phyloP scores from a whole-genome alignment of 306 rosid species.

The Castanopsis chinensis region DNA sequence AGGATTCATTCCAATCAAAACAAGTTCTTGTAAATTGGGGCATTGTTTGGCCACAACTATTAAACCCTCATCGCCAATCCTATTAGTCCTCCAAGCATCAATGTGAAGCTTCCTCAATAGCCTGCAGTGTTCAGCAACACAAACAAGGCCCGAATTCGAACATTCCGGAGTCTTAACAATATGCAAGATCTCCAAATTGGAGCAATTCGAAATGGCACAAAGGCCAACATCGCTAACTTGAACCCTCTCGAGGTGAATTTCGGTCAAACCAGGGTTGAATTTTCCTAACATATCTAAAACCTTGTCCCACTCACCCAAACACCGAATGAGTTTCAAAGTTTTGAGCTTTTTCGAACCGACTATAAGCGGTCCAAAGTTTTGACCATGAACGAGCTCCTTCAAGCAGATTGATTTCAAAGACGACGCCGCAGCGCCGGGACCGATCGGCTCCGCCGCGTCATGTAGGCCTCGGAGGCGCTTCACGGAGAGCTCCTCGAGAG shows the following conservation, averaged over 20 bases:
- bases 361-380: slow-evolving; percentile 59
- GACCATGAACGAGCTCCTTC: slow-evolving; percentile 68
- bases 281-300: slow-evolving; percentile 45
- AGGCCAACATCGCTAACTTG: slow-evolving; percentile 81
- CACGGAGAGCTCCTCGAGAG: slow-evolving; percentile 70
- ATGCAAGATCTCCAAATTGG: slow-evolving; percentile 56
- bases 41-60: slow-evolving; percentile 58
- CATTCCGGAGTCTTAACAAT: slow-evolving; percentile 71
- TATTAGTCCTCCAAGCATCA: slow-evolving; percentile 82
- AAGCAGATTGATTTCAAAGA: slow-evolving; percentile 58
- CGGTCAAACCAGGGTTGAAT: slow-evolving; percentile 40
- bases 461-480: slow-evolving; percentile 69
- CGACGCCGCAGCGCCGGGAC: slow-evolving; percentile 36
- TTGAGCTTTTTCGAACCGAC: slow-evolving; percentile 58
- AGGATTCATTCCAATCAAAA: slow-evolving; percentile 70
- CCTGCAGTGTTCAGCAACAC: slow-evolving; percentile 62
- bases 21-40: slow-evolving; percentile 71
- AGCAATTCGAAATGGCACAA: slow-evolving; percentile 50
- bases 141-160: slow-evolving; percentile 53
- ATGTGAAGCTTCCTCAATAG: slow-evolving; percentile 72
- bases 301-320: slow-evolving; percentile 81
- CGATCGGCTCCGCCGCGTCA: slow-evolving; percentile 40
- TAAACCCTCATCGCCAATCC: slow-evolving; percentile 75
- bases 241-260: slow-evolving; percentile 73
- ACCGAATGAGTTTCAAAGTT: slow-evolving; percentile 57